A percentile compares a stretch with the other conserved stretches of the same genome.
phyloP scores from a whole-genome alignment of 2,329 filamentous ascomycete genomes.

The Paracoccidioides brasiliensis region DNA sequence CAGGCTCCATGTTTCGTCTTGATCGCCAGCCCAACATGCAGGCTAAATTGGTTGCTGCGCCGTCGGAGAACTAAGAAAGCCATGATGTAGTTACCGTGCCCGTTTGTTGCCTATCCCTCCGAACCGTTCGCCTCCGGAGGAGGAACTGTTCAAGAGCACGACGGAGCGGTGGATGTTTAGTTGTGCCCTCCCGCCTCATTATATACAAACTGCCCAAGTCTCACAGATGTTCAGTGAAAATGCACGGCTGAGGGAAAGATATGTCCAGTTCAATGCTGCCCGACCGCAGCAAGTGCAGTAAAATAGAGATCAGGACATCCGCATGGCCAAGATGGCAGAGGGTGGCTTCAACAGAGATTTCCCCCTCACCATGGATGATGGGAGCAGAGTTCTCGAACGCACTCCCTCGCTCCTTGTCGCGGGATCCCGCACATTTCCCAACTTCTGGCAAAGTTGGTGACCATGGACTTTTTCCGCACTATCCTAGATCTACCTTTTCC shows the following conservation, averaged over 20 bases:
- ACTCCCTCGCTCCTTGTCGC: slow-evolving; percentile 16
- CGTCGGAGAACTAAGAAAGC: too few relatives aligned
- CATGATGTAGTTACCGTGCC: too few relatives aligned
- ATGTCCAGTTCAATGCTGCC: slow-evolving; percentile 5
- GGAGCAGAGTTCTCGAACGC: slow-evolving; percentile 14
- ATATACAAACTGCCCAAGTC: too few relatives aligned
- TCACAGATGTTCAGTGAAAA: slow-evolving; percentile 5
- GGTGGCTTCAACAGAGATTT: slow-evolving; percentile 20
- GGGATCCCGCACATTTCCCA: slow-evolving; percentile 16
- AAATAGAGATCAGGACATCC: slow-evolving; percentile 1
- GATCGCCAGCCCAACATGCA: too few relatives aligned
- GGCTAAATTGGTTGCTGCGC: too few relatives aligned
- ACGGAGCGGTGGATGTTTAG: too few relatives aligned
- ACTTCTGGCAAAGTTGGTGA: slow-evolving; percentile 30
- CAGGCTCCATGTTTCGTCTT: too few relatives aligned
- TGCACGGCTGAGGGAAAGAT: slow-evolving; percentile 5
- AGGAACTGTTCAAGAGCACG: too few relatives aligned
- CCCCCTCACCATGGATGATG: slow-evolving; percentile 14
- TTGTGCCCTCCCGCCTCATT: too few relatives aligned
- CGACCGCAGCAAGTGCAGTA: slow-evolving; percentile 3
- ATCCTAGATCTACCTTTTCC: slow-evolving; percentile 26
- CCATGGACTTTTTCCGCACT: slow-evolving; percentile 19
- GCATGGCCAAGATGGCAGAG: slow-evolving; percentile 19
- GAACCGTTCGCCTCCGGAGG: too few relatives aligned
- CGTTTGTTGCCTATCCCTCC: too few relatives aligned